These are phyloP conservation scores for Tuber brumale DNA, from an alignment of 495 filamentous ascomycete genomes.

Conservation along the genomic window DNA sequence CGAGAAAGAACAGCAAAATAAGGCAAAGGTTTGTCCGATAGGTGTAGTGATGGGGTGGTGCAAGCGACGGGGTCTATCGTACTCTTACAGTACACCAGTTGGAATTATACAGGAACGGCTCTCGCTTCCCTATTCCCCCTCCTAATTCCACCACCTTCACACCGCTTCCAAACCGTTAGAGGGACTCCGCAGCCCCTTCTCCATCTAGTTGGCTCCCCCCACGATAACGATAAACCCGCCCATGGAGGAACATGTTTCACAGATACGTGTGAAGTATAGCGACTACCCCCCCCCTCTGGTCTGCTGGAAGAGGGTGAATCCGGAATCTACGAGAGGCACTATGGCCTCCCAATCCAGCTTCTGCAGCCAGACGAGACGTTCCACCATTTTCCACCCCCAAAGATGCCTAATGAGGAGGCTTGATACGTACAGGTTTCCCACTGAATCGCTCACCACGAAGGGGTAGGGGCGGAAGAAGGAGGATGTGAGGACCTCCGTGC, in stretches of 20 bases:
- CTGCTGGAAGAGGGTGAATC: constrained; percentile 65
- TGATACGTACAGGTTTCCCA: not conserved
- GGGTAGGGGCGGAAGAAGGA: constrained; percentile 30
- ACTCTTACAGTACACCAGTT: no score
- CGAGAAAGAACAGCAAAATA: no score
- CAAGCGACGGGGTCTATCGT: no score
- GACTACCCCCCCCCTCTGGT: constrained; percentile 68
- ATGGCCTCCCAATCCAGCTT: constrained; percentile 60
- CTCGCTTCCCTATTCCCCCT: not conserved
- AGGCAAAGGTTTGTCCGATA: no score
- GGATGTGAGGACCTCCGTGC: constrained; percentile 42
- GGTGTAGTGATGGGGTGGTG: no score
- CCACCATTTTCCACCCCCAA: not conserved
- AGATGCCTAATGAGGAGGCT: not conserved
- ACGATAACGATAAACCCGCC: not conserved
- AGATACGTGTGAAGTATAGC: constrained; percentile 67
- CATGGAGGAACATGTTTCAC: constrained; percentile 60
- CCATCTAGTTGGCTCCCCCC: not conserved
- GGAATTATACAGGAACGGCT: no score
- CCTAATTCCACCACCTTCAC: not conserved
- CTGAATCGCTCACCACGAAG: constrained; percentile 12
- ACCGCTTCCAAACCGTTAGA: not conserved
- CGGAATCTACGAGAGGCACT: constrained; percentile 69
- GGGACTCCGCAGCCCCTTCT: not conserved
- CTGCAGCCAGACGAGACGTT: constrained; percentile 52